Evolutionary conservation across 306 rosid genomes (phyloP), one percentile per base, ranked within the genome.

Genomic region (Gastrolobium bilobum): DNA sequence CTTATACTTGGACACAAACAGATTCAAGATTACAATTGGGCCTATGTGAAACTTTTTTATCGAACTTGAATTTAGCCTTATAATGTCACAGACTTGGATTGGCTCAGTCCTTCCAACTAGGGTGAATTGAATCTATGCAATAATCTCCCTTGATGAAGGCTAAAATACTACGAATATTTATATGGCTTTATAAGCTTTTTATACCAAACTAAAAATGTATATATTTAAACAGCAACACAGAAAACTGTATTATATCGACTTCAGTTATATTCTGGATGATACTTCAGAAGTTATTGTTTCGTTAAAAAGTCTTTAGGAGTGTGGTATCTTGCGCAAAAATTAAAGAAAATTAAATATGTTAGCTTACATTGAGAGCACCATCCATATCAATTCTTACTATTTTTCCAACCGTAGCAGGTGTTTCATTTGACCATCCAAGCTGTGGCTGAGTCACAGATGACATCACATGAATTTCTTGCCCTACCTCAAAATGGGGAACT

Each of bases 361-460:
- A 75, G 50, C 93, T 89, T 85, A 91, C 97, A 81, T 89, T 89
- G 78, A 91, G 83, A 68, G 93, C 87, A 40, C 93, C 97, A 64
- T 91, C 93, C 93, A 89, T 86, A 83, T 91, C 93, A 52, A 91
- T 85, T 71, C 81, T 86, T 51, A 58, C 76, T 31, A 91, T 84
- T 86, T 81, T 91, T 59, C 97, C 97, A 79, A 89, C 85, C 7
- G 93, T 86, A 44, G 97, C 93, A 2, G 86, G 89, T 78, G 86
- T 80, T 83, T 91, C 97, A 66, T 87, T 84, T 51, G 92, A 91
- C 93, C 97, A 89, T 62, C 93, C 97, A 79, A 91, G 93, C 43
- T 84, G 82, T 31, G 97, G 97, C 79, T 86, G 91, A 71, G 86
- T 79, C 54, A 89, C 81, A 72, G 97, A 80, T 14, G 93, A 79